Base-by-base conservation (phyloP, 1,284 basidiomycete genomes). In the Microstroma glucosiphilum region DNA sequence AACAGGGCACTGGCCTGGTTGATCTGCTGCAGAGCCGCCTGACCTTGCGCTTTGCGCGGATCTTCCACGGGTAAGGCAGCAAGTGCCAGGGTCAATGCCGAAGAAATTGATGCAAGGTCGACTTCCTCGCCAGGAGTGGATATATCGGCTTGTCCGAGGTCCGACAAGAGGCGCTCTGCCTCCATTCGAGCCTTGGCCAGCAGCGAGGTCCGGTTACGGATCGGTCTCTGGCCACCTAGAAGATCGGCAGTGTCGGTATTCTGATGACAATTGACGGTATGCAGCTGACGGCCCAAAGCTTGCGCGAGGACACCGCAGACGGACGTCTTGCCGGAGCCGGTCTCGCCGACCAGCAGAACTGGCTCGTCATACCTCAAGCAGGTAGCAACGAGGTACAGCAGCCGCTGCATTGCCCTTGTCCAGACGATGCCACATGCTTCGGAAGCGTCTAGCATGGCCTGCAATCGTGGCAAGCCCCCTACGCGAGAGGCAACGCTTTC, bases 241-340 rank as follows among this genome's bases (percentile, higher is more conserved):
- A 99, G 83, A 80, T 99, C 96, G 8, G 94, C 91, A 0, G 94
- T 96, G 81, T 99, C 96, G n/a, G 94, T 98, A 77, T 97, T 98
- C 80, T 97, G 93, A 80, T 99, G 96, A 76, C 94, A 98, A 75
- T 91, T 97, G 72, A 99, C 86, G 7, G 86, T 84, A 69, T 89
- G 83, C 17, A 99, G 82, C 46, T 81, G 81, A 69, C 86, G 86
- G 40, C 81, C 81, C 26, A 86, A 82, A 2, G 87, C 86, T 56
- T 86, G 83, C 0, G 93, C 89, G 64, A 90, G 88, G 7, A 93
- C 82, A 77, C 98, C 92, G 75, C 94, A 97, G 23, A 97, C 89
- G 0, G 92, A 94, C 0, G 96, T 99, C 82, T 99, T 99, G 8
- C 96, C 96, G 2, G 90, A 90, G 26, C 96, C 96, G 0, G 96